Conservation (phyloP, 2,329 filamentous ascomycete species). For the Beauveria scarabaeidicola region DNA sequence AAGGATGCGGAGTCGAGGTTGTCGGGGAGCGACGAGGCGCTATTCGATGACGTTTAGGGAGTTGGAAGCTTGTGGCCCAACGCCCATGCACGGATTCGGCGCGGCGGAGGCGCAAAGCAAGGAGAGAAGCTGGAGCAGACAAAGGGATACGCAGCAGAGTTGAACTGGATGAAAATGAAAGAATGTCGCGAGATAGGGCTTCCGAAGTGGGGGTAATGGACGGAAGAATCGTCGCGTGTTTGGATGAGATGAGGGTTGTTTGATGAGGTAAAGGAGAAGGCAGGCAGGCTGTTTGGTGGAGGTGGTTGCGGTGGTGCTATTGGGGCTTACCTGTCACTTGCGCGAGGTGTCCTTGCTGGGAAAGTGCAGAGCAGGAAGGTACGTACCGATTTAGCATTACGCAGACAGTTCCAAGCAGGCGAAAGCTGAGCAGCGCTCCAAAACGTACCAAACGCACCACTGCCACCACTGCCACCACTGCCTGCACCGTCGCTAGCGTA, state of each 20-base stretch:
- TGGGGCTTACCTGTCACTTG: constrained; percentile 11
- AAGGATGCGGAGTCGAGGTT: neutral
- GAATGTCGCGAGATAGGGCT: constrained; percentile 2
- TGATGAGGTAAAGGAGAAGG: constrained; percentile 11
- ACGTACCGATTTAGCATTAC: neutral
- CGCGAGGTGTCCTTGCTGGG: constrained; percentile 4
- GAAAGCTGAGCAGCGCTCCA: neutral
- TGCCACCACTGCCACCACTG: neutral
- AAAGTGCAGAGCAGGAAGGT: neutral
- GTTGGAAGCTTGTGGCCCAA: constrained; percentile 10
- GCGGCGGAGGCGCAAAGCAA: constrained; percentile 4
- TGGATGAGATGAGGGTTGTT: constrained; percentile 4
- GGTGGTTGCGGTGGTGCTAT: constrained; percentile 1
- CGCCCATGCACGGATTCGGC: constrained; percentile 9
- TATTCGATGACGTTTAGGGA: constrained; percentile 10
- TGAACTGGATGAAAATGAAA: neutral
- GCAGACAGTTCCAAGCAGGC: neutral
- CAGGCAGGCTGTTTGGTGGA: neutral
- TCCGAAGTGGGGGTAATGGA: constrained; percentile 4
- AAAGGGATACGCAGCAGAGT: neutral
- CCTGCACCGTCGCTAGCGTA: neutral
- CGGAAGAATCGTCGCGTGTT: constrained; percentile 14
- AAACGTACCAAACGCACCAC: neutral
- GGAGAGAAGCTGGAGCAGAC: neutral
- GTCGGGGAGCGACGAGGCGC: neutral